Conservation (phyloP, 2,329 filamentous ascomycete species). For the Verticillium zaregamsianum region DNA sequence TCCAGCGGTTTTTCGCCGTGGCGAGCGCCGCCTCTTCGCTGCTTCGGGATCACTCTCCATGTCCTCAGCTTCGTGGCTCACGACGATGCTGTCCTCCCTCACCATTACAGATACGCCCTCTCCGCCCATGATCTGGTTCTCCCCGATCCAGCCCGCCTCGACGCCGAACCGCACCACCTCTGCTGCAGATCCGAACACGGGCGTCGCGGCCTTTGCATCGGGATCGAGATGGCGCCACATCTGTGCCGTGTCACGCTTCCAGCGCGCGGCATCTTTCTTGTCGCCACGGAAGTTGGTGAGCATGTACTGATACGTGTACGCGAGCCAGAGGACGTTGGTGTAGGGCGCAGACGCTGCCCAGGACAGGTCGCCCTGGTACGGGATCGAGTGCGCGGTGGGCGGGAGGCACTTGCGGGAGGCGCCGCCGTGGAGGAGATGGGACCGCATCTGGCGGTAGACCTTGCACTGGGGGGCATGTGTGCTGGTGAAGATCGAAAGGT, state of each 20-base stretch:
- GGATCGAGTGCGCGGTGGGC: constrained; percentile 38
- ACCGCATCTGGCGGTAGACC: constrained; percentile 60
- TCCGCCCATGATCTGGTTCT: constrained; percentile 43
- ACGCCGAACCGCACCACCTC: constrained; percentile 54
- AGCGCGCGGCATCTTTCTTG: constrained; percentile 38
- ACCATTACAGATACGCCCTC: constrained; percentile 28
- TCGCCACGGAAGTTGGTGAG: constrained; percentile 41
- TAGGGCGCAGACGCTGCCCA: constrained; percentile 56
- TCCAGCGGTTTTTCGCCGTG: neutral
- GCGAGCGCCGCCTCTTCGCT: constrained; percentile 19
- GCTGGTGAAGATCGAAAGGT: constrained; percentile 56
- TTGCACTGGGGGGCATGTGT: constrained; percentile 56
- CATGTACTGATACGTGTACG: constrained; percentile 56
- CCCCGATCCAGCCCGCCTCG: constrained; percentile 53
- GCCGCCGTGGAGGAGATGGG: constrained; percentile 49
- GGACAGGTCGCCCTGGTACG: constrained; percentile 40
- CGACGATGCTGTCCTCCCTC: constrained; percentile 37
- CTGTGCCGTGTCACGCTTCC: constrained; percentile 45
- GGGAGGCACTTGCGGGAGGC: constrained; percentile 39
- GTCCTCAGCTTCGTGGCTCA: constrained; percentile 20
- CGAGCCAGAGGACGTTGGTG: constrained; percentile 62
- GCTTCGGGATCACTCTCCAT: constrained; percentile 7
- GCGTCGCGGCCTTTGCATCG: constrained; percentile 38
- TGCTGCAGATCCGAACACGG: constrained; percentile 50
- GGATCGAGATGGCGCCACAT: constrained; percentile 51